Evolutionary conservation across 2,329 filamentous ascomycete species (phyloP).

Genomic region (Xylariomycetidae sp.): DNA sequence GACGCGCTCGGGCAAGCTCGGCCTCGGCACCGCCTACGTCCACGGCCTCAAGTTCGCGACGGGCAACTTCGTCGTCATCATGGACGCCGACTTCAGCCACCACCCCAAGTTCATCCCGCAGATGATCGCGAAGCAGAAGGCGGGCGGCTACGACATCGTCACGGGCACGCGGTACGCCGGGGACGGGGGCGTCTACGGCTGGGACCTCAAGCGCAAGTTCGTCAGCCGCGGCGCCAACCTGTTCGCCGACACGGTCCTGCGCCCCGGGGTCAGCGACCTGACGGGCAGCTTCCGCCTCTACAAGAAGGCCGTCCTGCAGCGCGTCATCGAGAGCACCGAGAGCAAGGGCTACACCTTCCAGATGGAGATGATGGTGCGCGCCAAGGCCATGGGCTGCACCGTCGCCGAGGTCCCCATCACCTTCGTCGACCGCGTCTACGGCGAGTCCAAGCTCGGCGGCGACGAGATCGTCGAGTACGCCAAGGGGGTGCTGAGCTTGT

Average conservation of each 20-base stretch:
- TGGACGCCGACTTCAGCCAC: constrained; percentile 99
- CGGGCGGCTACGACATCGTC: constrained; percentile 86
- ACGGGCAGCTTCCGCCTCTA: constrained; percentile 94
- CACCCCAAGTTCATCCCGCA: constrained; percentile 97
- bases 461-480: constrained; percentile 96
- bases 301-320: constrained; percentile 83
- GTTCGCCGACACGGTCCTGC: constrained; percentile 89
- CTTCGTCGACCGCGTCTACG: constrained; percentile 93
- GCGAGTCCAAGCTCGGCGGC: constrained; percentile 89
- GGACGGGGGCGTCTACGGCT: constrained; percentile 86
- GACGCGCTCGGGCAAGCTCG: constrained; percentile 88
- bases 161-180: constrained; percentile 93
- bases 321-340: constrained; percentile 85
- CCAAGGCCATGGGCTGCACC: constrained; percentile 90
- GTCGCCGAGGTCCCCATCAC: constrained; percentile 95
- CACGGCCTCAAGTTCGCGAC: constrained; percentile 86
- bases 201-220: constrained; percentile 89
- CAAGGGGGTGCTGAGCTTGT: constrained; percentile 74
- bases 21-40: constrained; percentile 94
- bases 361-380: constrained; percentile 99
- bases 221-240: constrained; percentile 86
- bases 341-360: constrained; percentile 98
- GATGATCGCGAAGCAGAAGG: constrained; percentile 81
- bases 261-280: constrained; percentile 90
- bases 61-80: constrained; percentile 97